Evolutionary conservation across 2,329 filamentous ascomycete species (phyloP), one percentile per base, ranked within the genome.

Genomic region (Cryphonectria naterciae): DNA sequence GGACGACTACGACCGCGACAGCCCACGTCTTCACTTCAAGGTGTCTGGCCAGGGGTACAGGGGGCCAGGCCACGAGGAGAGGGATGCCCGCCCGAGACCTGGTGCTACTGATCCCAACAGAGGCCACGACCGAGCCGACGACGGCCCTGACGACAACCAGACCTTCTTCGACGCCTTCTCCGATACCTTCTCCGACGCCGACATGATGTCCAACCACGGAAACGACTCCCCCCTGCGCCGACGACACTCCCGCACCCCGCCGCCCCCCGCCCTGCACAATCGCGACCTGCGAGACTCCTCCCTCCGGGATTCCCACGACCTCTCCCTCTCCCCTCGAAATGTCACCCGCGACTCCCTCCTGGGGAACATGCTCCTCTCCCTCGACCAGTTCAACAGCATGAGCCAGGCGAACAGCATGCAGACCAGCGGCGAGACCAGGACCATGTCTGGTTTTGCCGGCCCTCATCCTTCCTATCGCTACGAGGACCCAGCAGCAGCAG

Each of bases 301-400:
- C 54, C 54, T 32, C 68, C 83, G 87, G 74, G 91, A 95, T 81
- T 94, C 92, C 65, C 95, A 98, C 84, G 95, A 97, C 80, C 86
- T 98, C 73, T 95, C 93, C 70, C 86, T 97, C 76, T 91, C 91
- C 66, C 89, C 92, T 65, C 86, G 91, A 73, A 89, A 93, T 79
- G 89, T 93, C 74, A 93, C 93, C 56, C 90, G 95, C 75, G 93
- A 97, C 78, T 98, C 95, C 49, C 90, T 99, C 75, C 94, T 99
- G 72, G 92, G 96, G 81, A 97, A 98, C 81, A 96, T 99, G 92
- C 89, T 98, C 72, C 86, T 96, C 74, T 97, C 95, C 56, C 90
- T 99, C 74, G 95, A 97, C 81, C 92, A 95, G 80, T 90, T 95
- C 78, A 91, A 89, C 78, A 91, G 89, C 56, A 85, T 88, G 75